Evolutionary conservation across 371 early-diverging fungal genomes (phyloP).

Genomic region (Phascolomyces articulosus): DNA sequence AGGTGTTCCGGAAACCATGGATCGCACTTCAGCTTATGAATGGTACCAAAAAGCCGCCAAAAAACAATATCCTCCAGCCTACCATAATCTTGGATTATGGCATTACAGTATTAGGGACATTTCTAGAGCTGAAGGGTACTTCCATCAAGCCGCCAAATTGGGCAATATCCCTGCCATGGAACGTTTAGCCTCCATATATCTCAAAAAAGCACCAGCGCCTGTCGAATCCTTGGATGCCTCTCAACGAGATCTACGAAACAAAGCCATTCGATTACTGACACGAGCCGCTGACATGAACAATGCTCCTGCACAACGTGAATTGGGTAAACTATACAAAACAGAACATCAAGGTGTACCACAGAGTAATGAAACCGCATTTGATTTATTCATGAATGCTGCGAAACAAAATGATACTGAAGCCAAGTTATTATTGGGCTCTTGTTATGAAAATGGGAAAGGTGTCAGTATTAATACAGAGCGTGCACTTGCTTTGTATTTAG

Average conservation of each 20-base stretch:
- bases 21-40: slow-evolving; percentile 48
- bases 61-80: slow-evolving; percentile 45
- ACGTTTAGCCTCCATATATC: slow-evolving; percentile 40
- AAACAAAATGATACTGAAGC: slow-evolving; percentile 80
- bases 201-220: slow-evolving; percentile 38
- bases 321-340: slow-evolving; percentile 83
- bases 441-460: slow-evolving; percentile 56
- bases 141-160: slow-evolving; percentile 47
- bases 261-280: slow-evolving; percentile 50
- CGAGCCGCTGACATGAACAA: slow-evolving; percentile 49
- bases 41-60: slow-evolving; percentile 60
- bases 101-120: slow-evolving; percentile 48
- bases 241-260: slow-evolving; percentile 19
- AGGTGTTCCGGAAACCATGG: slow-evolving; percentile 52
- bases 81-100: slow-evolving; percentile 49
- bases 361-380: slow-evolving; percentile 73
- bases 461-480: slow-evolving; percentile 57
- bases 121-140: slow-evolving; percentile 39
- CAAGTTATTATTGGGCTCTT: slow-evolving; percentile 66
- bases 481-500: slow-evolving; percentile 50
- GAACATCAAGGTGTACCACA: slow-evolving; percentile 69
- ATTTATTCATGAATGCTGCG: slow-evolving; percentile 79
- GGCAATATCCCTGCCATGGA: slow-evolving; percentile 46
- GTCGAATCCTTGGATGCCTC: slow-evolving; percentile 10
- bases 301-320: slow-evolving; percentile 72